Base-by-base conservation (phyloP, 2,329 filamentous ascomycete species). In the Microsporum audouinii region DNA sequence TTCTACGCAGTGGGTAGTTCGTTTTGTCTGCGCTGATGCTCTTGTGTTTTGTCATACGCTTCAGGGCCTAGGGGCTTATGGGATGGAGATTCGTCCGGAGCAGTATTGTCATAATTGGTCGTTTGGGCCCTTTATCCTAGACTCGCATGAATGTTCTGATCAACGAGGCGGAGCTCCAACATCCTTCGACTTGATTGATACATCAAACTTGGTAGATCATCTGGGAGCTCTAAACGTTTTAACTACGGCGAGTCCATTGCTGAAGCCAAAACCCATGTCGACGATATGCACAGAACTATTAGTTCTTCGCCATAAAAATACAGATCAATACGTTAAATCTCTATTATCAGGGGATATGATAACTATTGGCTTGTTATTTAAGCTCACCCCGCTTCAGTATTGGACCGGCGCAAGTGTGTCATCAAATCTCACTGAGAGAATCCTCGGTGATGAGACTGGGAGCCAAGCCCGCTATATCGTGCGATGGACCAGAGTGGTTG, bases 101-200 rank as follows among this genome's bases (percentile, higher is more conserved):
- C 73, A 75, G 64, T 82, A 78, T 65, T 73, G 76, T 57, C 72
- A 73, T 27, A 72, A 73, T 14, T 74, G 74, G 62, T 73, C 77
- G 41, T 67, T 70, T 14, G 70, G 72, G 6, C 66, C 70, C 0
- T 67, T 84, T 2, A 61, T 68, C 1, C 71, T 85, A 3, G 76
- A 82, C 55, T 53, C 67, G 1, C 63, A 62, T 1, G 72, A 75
- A 2, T 84, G 83, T 64, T 68, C 69, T 1, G 57, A 60, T 12
- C 51, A 55, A 12, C 31, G 51, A 55, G 14, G 12, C 33, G 23
- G 51, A 36, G 77, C 73, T 0, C 78, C 80, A 0, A 69, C 64
- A 3, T 51, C 60, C 2, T 86, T 85, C 65, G 77, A 84, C 66
- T 72, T 80, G 2, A 80, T 86, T 60, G 82, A 86, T 63, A 83